Evolutionary conservation across 495 filamentous ascomycete genomes (phyloP).

Genomic region (Tuber umbilicatum): DNA sequence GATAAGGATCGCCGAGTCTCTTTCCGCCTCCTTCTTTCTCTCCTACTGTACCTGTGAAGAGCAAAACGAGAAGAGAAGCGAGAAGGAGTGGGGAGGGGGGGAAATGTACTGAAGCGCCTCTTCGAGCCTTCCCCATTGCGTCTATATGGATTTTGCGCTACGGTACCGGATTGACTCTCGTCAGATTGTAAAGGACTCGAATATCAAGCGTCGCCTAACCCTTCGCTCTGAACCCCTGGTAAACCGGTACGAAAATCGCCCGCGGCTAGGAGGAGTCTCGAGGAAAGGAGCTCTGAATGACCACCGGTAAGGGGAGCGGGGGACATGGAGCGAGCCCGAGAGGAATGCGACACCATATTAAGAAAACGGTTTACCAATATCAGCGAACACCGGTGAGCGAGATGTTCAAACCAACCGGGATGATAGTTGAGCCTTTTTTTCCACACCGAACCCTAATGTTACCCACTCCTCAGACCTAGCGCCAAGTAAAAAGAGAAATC

Average conservation of each 20-base stretch:
- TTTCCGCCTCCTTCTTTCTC: neutral
- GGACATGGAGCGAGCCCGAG: neutral
- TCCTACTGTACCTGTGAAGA: neutral
- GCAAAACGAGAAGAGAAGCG: neutral
- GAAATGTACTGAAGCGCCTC: neutral
- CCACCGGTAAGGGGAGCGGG: neutral
- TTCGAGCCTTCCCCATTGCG: neutral
- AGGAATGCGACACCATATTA: neutral
- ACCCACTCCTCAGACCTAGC: neutral
- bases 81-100: neutral
- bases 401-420: neutral
- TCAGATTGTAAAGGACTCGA: neutral
- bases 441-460: neutral
- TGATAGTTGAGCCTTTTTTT: neutral
- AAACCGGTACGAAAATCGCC: neutral
- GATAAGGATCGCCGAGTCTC: neutral
- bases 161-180: too few relatives aligned
- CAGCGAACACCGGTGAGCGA: neutral
- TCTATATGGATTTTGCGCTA: too few relatives aligned
- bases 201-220: neutral
- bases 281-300: neutral
- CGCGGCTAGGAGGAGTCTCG: neutral
- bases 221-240: neutral
- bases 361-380: neutral
- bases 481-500: too few relatives aligned